Evolutionary conservation across 2,329 filamentous ascomycete species (phyloP), one percentile per base, ranked within the genome.

Genomic region (Fusarium sp.): DNA sequence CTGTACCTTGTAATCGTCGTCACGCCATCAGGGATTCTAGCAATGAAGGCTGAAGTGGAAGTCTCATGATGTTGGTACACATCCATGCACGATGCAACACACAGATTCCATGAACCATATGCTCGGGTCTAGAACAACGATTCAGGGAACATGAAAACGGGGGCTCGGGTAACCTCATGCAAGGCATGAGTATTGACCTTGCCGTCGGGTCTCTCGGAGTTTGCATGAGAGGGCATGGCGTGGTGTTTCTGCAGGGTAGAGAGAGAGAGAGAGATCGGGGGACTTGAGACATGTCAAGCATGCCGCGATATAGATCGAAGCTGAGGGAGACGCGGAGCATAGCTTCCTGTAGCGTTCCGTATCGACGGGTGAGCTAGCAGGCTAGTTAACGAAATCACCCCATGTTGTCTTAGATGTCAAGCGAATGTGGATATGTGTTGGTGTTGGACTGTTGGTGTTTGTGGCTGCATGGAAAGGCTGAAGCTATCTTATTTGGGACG

Each of bases 401-500:
- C 50, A 68, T 35, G 8, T 57, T 57, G 59, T 47, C 36, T 42
- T 18, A 38, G 45, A 69, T 55, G 20, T 61, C 14, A 44, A 41
- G 47, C 63, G 35, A 53, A 30, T 26, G 36, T 39, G 22, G 64
- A 45, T 42, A 63, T 58, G 44, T 56, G 24, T 32, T 63, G 15
- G 35, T 47, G 17, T 36, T 36, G 15, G 26, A 26, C 5, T 32
- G 32, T 62, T 45, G 58, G 66, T 71, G 71, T 62, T 45, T 61
- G 66, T 71, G 71, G 70, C 59, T 70, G 45, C 60, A 68, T 73
- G 38, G 70, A 58, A 54, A 58, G 66, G 69, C 64, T 66, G 66
- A 53, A 56, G 66, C 66, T 68, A 73, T 58, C 70, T 74, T 45
- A 26, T 60, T 73, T 39, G 41, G 57, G 66, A 58, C 35, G 22